Base-by-base conservation (phyloP, 2,329 filamentous ascomycete species). In the Waltergamsia citrina region DNA sequence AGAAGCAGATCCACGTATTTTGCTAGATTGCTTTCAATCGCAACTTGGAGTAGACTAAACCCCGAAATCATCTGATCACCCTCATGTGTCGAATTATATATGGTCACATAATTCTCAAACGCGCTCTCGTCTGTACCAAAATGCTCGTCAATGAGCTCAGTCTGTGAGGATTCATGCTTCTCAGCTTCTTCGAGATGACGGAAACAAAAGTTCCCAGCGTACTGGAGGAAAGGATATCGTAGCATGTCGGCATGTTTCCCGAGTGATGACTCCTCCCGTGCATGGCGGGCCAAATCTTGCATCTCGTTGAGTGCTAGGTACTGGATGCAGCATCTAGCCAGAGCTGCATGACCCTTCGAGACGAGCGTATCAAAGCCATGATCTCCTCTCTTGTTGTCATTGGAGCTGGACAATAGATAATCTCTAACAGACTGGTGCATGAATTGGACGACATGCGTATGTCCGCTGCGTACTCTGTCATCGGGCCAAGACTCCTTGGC, bases 371-470 rank as follows among this genome's bases (percentile, higher is more conserved):
- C 23, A n/a, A 25, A n/a, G 23, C 23, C 23, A 9, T 25, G 9
- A 9, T 9, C 9, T 9, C n/a, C 23, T 9, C n/a, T 25, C n/a
- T 25, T 25, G 23, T 9, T 9, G n/a, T 9, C 11, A 12, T 7
- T 23, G 8, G 6, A 32, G 18, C 12, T 17, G 20, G 12, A n/a
- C 16, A 23, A 9, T 5, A 38, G 32, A 18, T 26, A 38, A 21
- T 38, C 36, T 14, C 19, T 15, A 19, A 38, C 36, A 6, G 32
- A 35, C 28, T 38, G 32, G 15, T 38, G 36, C 3, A 38, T 32
- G 18, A 38, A 38, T 16, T 38, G 36, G 5, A 38, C 32, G 20
- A 38, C 19, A 4, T 21, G 16, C 5, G 11, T 7, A 17, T 18
- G 25, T 10, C 23, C 25, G 6, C 14, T 14, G n/a, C 10, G n/a